Evolutionary conservation across 176 grass and related monocot genomes (phyloP).

Genomic region (Pontederia crassipes): DNA sequence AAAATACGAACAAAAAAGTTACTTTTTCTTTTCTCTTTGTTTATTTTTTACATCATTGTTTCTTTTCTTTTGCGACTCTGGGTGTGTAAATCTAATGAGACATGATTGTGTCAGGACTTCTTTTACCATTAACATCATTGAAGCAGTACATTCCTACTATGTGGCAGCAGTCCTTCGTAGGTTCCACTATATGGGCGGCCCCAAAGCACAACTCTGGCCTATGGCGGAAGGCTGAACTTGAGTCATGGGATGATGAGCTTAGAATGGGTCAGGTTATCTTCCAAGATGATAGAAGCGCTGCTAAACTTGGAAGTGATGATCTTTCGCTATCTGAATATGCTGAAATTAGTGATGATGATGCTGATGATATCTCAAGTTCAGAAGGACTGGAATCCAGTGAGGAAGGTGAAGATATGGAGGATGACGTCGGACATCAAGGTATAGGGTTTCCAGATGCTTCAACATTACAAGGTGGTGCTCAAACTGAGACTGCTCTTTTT

Average conservation of each 20-base stretch:
- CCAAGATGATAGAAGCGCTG: slow-evolving; percentile 53
- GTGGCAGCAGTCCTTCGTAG: slow-evolving; percentile 79
- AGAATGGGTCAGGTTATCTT: slow-evolving; percentile 57
- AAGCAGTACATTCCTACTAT: slow-evolving; percentile 50
- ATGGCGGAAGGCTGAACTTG: slow-evolving; percentile 85
- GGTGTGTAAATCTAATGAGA: slow-evolving; percentile 23
- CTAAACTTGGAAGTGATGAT: slow-evolving; percentile 45
- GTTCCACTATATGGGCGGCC: slow-evolving; percentile 61
- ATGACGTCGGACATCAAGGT: slow-evolving; percentile 41
- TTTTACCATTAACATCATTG: slow-evolving; percentile 49
- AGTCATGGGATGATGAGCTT: slow-evolving; percentile 72
- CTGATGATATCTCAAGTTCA: slow-evolving; percentile 19
- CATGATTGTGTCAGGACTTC: slow-evolving; percentile 37
- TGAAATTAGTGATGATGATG: slow-evolving; percentile 42
- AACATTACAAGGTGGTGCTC: slow-evolving; percentile 54
- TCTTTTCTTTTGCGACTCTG: neutral
- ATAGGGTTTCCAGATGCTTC: slow-evolving; percentile 52
- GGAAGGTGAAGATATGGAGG: slow-evolving; percentile 40
- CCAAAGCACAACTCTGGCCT: slow-evolving; percentile 36
- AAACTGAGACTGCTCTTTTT: slow-evolving; percentile 75
- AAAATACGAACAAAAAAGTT: neutral
- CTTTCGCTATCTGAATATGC: slow-evolving; percentile 68
- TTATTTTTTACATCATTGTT: slow-evolving; percentile 1
- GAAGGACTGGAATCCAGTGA: slow-evolving; percentile 21
- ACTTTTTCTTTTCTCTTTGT: slow-evolving; percentile 1